phyloP scores from a whole-genome alignment of 148 eudicot genomes.

The Arbutus unedo region DNA sequence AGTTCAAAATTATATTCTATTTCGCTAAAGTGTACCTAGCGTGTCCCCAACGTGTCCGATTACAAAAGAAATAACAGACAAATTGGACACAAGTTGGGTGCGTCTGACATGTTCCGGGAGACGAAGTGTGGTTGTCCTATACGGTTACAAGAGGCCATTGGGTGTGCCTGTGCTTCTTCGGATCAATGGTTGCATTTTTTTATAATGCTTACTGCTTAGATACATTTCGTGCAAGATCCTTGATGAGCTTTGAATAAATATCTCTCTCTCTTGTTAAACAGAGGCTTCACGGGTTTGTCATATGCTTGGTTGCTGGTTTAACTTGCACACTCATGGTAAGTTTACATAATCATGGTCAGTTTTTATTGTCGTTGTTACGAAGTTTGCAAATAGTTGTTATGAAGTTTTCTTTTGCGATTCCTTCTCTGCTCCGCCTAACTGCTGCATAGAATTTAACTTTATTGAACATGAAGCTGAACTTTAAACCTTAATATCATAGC shows the following conservation, averaged over 20 bases:
- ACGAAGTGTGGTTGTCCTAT: not conserved
- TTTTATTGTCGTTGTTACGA: not conserved
- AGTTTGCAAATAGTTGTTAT: no score
- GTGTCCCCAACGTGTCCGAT: not conserved
- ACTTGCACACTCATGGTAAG: constrained; percentile 93
- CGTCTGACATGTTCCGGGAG: not conserved
- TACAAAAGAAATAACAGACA: not conserved
- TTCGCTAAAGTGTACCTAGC: not conserved
- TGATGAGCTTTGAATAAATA: constrained; percentile 5
- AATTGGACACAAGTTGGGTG: not conserved
- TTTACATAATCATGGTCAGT: constrained; percentile 2
- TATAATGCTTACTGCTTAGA: not conserved
- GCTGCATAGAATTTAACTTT: not conserved
- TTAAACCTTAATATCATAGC: not conserved
- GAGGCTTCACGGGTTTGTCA: constrained; percentile 88
- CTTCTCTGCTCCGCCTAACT: not conserved
- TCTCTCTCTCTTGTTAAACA: constrained; percentile 29
- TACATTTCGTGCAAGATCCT: not conserved
- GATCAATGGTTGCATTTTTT: not conserved
- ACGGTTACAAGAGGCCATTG: not conserved
- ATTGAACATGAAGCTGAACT: not conserved
- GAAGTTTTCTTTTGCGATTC: constrained; percentile 3
- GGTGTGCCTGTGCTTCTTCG: not conserved
- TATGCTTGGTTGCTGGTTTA: constrained; percentile 83
- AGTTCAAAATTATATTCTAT: no score